Base-by-base conservation (phyloP, 192 early-diverging fungal species). In the Dissophora ornata region DNA sequence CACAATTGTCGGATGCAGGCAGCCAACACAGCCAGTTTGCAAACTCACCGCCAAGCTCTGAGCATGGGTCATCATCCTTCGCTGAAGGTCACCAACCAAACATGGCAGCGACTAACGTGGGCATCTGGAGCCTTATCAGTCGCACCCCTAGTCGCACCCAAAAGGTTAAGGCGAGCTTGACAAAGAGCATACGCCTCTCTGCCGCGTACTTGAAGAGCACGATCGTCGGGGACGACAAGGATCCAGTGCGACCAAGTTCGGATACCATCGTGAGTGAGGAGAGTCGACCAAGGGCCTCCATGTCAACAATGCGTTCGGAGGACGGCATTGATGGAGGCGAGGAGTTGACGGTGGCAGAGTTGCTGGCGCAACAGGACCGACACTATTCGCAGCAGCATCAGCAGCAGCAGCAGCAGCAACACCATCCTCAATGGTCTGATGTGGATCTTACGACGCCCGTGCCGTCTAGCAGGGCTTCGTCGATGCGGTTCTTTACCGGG, bases 111-210 rank as follows among this genome's bases (percentile, higher is more conserved):
- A 6, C 25, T 21, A 38, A 8, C 50, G 21, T 3, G 29, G 19
- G 22, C 52, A 28, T 11, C 2, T 4, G 30, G 29, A 46, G 62
- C 19, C 2, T 1, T 12, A 34, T 6, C n/a, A 67, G 29, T 16
- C n/a, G 32, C 25, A 48, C 19, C 0, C 45, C 54, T 4, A 71
- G 60, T 63, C 52, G 69, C 0, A 49, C 69, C 1, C 69, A 71
- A 16, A 71, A 71, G 15, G 69, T 71, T 11, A 55, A 44, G 15
- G 53, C 59, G 13, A 71, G 69, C 19, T 16, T 71, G 32, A 63
- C 69, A 30, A 62, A 58, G 47, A 71, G 69, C 25, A 62, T 71
- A 12, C 69, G 69, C 5, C 10, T 71, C 4, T 71, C 69, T 2
- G 61, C 69, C 0, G 21, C 49, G 29, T 71, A 63, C 36, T 26